phyloP scores from a whole-genome alignment of 1,139 yeast species.

The Blastobotrys aristatus region DNA sequence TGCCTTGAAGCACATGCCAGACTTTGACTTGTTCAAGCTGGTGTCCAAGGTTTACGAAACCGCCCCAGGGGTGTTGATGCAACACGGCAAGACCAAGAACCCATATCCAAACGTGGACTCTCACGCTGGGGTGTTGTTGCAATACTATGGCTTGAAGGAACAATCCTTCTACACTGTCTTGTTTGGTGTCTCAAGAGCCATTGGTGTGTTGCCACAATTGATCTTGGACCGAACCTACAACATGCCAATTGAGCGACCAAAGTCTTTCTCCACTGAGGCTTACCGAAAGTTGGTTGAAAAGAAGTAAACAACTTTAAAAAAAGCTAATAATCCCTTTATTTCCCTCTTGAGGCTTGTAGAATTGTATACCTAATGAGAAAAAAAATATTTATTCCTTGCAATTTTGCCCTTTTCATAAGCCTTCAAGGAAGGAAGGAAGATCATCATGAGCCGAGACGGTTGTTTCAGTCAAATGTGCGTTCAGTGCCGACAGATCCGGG shows the following conservation, averaged over 20 bases:
- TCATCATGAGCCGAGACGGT: no score
- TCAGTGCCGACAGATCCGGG: not conserved
- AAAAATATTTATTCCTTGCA: not conserved
- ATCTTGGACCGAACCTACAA: slow-evolving; percentile 58
- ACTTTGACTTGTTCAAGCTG: slow-evolving; percentile 88
- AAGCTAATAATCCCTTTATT: not conserved
- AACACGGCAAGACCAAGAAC: slow-evolving; percentile 98
- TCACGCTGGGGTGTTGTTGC: slow-evolving; percentile 82
- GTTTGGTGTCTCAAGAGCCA: slow-evolving; percentile 55
- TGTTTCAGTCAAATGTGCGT: no score
- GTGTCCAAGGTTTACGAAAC: slow-evolving; percentile 88
- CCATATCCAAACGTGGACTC: slow-evolving; percentile 99
- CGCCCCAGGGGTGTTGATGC: slow-evolving; percentile 90
- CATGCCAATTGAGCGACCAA: slow-evolving; percentile 60
- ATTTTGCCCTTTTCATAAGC: no score
- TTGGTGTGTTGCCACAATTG: slow-evolving; percentile 54
- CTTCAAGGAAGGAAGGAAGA: no score
- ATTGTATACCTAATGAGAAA: not conserved
- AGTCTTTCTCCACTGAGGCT: slow-evolving; percentile 45
- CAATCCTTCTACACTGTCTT: slow-evolving; percentile 53
- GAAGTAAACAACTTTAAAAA: not conserved
- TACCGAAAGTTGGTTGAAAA: slow-evolving; percentile 39
- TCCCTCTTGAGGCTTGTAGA: slow-evolving; percentile 27
- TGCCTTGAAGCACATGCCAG: slow-evolving; percentile 96
- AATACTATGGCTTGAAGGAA: slow-evolving; percentile 55